phyloP scores from a whole-genome alignment of 192 early-diverging fungal genomes.

The Haplosporangium gracile region DNA sequence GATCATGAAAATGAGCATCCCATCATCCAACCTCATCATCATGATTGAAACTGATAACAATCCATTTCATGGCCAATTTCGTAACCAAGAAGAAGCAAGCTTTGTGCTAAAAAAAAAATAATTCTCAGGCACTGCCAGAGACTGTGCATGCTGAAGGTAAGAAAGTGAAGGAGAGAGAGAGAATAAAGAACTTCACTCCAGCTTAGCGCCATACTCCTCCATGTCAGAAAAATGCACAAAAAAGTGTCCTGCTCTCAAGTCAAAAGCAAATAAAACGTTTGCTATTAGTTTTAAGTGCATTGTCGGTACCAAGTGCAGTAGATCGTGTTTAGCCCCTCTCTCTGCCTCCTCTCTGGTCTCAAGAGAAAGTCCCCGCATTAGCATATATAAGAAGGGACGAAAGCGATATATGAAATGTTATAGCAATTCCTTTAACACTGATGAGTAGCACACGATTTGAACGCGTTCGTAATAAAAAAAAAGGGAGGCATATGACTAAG shows the following conservation, averaged over 20 bases:
- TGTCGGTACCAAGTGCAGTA: conserved; percentile 3
- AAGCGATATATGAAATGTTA: background rate
- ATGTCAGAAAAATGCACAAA: background rate
- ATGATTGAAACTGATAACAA: background rate
- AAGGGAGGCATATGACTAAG: no score
- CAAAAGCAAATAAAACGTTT: background rate
- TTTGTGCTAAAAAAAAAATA: no score
- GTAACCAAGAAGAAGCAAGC: background rate
- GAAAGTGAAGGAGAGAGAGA: background rate
- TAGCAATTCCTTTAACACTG: background rate
- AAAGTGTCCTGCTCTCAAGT: background rate
- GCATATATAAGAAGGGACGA: background rate
- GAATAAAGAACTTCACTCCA: background rate
- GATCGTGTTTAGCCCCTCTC: background rate
- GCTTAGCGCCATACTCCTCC: background rate
- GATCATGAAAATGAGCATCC: background rate
- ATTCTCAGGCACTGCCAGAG: no score
- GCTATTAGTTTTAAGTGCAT: background rate
- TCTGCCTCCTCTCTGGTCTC: background rate
- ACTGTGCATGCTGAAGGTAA: no score
- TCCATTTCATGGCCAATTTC: background rate
- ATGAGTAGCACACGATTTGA: no score
- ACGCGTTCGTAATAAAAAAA: no score
- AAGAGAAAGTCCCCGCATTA: background rate
- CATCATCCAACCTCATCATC: background rate